Base-by-base conservation (phyloP, 75 land plant species). In the Isoetes taiwanensis region DNA sequence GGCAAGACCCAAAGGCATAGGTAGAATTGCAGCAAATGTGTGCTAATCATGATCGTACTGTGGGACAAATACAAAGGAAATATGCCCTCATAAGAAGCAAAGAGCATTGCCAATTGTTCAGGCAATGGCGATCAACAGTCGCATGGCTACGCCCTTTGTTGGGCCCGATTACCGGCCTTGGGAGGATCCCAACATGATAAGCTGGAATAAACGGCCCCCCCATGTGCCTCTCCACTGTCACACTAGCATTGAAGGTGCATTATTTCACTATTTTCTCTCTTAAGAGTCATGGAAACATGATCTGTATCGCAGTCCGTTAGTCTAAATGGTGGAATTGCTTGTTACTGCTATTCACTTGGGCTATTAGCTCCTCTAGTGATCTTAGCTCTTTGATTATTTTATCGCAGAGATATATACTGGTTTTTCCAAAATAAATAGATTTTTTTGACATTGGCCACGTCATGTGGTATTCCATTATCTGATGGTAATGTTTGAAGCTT, bases 201-300 rank as follows among this genome's bases (percentile, higher is more conserved):
- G 85, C 64, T 80, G 88, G 91, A 78, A 76, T 31, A 91, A 80
- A 56, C 66, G 88, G 39, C 76, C 75, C 24, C 57, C 88, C 33
- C 97, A 91, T 68, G 85, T 80, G 17, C 76, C 97, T 0, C 42
- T 91, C 32, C 87, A 66, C 46, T 91, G 85, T 35, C 97, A 91
- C 64, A 78, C 78, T 2, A 59, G 74, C 28, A 41, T 86, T 59
- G 80, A 91, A 86, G 94, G 97, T 90, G 37, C 42, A 10, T 10
- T 33, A 24, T 33, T 28, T 3, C 43, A 39, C 2, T 43, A 2
- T 37, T 63, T 58, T 16, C 23, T 58, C 17, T 12, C 33, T 27
- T 10, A 26, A 34, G 17, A 20, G 2, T 38, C 33, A 38, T 20
- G 24, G 30, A 28, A 24, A 9, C 39, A 37, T 9, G 9, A 9